phyloP scores from a whole-genome alignment of 1,139 yeast species.

The Nadsonia commutata region DNA sequence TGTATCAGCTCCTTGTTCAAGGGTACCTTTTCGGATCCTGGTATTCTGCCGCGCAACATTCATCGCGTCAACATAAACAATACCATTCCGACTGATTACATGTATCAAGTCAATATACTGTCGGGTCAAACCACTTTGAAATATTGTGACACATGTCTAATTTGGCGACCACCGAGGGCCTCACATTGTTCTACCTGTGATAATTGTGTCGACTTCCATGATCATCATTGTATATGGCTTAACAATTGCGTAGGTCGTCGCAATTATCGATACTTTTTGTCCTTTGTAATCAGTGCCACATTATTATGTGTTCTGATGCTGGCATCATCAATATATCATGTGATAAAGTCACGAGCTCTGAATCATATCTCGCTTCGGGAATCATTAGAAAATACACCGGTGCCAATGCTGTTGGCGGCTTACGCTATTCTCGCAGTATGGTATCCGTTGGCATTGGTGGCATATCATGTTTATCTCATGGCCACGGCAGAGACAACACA shows the following conservation, averaged over 20 bases:
- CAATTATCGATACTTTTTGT: slow-evolving; percentile 40
- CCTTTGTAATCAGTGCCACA: slow-evolving; percentile 32
- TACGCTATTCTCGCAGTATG: slow-evolving; percentile 30
- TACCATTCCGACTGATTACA: slow-evolving; percentile 49
- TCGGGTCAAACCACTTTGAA: slow-evolving; percentile 37
- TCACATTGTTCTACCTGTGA: slow-evolving; percentile 60
- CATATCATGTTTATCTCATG: slow-evolving; percentile 40
- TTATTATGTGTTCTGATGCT: slow-evolving; percentile 16
- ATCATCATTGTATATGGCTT: slow-evolving; percentile 74
- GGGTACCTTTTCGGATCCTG: slow-evolving; percentile 56
- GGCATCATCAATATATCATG: slow-evolving; percentile 24
- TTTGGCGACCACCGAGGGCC: slow-evolving; percentile 57
- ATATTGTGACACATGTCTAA: slow-evolving; percentile 46
- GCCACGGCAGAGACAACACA: slow-evolving; percentile 48
- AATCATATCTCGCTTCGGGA: slow-evolving; percentile 23
- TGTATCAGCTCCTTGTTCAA: slow-evolving; percentile 34
- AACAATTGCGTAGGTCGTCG: slow-evolving; percentile 66
- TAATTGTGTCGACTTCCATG: slow-evolving; percentile 41
- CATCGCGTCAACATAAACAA: slow-evolving; percentile 35
- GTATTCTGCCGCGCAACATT: slow-evolving; percentile 50
- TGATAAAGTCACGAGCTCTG: slow-evolving; percentile 32
- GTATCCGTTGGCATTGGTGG: slow-evolving; percentile 42
- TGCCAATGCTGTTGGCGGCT: slow-evolving; percentile 34
- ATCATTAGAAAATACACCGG: slow-evolving; percentile 23
- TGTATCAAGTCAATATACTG: slow-evolving; percentile 43